phyloP scores from a whole-genome alignment of 768 basidiomycete species.

The Leccinum arenicola region DNA sequence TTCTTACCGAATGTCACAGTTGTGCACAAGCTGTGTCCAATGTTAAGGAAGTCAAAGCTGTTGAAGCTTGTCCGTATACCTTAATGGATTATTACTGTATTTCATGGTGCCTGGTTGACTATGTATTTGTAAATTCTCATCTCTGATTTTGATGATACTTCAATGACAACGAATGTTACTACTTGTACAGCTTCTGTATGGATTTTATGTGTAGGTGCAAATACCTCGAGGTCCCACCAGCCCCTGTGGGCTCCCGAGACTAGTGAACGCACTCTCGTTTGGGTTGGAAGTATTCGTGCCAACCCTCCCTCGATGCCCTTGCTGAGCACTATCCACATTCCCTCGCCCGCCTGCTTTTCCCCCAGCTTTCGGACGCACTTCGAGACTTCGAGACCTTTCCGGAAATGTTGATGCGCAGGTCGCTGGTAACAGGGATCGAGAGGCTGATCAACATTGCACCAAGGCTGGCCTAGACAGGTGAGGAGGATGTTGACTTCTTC shows the following conservation, averaged over 20 bases:
- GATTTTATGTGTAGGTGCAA: too few species aligned
- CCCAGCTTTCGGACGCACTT: slow-evolving; percentile 84
- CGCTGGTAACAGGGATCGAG: slow-evolving; percentile 73
- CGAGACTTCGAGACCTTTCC: slow-evolving; percentile 73
- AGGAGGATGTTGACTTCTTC: slow-evolving; percentile 91
- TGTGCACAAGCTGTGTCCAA: too few species aligned
- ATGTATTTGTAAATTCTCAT: too few species aligned
- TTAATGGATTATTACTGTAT: too few species aligned
- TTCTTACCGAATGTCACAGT: too few species aligned
- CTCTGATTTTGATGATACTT: too few species aligned
- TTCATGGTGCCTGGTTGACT: too few species aligned
- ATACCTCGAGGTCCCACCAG: slow-evolving; percentile 32
- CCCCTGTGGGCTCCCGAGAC: slow-evolving; percentile 37
- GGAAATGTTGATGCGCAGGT: slow-evolving; percentile 61
- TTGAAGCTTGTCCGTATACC: too few species aligned
- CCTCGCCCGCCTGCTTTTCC: slow-evolving; percentile 71
- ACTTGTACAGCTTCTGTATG: too few species aligned
- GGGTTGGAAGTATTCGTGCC: slow-evolving; percentile 45
- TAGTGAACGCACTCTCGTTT: slow-evolving; percentile 40
- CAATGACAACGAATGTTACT: too few species aligned
- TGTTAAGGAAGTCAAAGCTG: too few species aligned
- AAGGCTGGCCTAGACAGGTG: slow-evolving; percentile 76
- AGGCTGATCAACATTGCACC: slow-evolving; percentile 88
- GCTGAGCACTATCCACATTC: slow-evolving; percentile 60
- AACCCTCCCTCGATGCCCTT: slow-evolving; percentile 34